These are phyloP conservation scores for Conticribra weissflogii DNA, from an alignment of 108 stramenopile species.

Conservation along the genomic window DNA sequence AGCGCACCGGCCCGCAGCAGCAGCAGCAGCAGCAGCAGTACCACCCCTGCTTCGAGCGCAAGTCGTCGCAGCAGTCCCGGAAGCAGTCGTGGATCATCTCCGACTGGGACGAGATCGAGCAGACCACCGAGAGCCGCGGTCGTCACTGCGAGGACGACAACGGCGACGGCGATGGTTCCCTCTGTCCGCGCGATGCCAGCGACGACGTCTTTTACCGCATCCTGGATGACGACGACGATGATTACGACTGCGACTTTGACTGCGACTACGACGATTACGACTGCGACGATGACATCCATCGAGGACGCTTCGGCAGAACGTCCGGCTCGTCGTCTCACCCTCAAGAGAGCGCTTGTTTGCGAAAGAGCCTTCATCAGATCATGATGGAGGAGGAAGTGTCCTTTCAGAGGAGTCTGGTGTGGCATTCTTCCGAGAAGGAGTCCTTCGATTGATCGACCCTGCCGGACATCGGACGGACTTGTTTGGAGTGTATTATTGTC, in stretches of 20 bases:
- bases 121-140: neutral
- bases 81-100: neutral
- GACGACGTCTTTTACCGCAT: neutral
- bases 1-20: no score
- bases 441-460: no score
- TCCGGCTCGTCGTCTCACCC: no score
- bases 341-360: neutral
- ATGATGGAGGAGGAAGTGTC: neutral
- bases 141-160: neutral
- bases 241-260: no score
- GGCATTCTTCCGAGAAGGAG: neutral
- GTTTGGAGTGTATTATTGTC: no score
- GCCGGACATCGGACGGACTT: no score
- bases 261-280: no score
- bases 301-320: no score
- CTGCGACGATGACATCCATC: no score
- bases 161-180: neutral
- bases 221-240: neutral
- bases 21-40: no score
- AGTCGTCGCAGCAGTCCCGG: no score
- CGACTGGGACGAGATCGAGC: slow-evolving; percentile 1
- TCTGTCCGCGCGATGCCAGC: neutral
- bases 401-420: neutral
- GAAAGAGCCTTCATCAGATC: neutral
- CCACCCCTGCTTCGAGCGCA: no score